These are phyloP conservation scores for Balakata baccata DNA, from an alignment of 345 rosid species.

Conservation along the genomic window DNA sequence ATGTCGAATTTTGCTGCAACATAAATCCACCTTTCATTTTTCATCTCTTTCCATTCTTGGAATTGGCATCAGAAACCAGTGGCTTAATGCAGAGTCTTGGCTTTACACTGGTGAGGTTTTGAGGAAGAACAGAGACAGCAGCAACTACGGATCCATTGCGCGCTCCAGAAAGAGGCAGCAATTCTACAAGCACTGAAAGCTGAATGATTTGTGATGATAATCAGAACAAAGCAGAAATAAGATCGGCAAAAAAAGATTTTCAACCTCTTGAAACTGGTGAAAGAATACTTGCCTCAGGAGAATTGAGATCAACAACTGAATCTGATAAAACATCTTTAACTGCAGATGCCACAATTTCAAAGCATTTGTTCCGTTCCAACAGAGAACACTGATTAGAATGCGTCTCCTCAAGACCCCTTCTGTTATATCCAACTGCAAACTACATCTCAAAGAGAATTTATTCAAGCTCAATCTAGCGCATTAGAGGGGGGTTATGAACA, in stretches of 20 bases:
- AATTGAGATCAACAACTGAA: constrained; percentile 76
- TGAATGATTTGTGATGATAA: constrained; percentile 32
- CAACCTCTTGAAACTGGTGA: background rate
- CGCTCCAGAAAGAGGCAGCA: constrained; percentile 76
- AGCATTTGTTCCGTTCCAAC: constrained; percentile 77
- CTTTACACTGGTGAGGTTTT: constrained; percentile 63
- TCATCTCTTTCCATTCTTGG: constrained; percentile 26
- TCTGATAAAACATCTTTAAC: constrained; percentile 74
- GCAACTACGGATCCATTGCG: constrained; percentile 55
- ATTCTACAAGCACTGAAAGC: constrained; percentile 75
- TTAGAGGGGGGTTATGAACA: background rate
- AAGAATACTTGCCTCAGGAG: constrained; percentile 59
- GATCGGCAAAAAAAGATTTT: background rate
- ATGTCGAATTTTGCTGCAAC: background rate
- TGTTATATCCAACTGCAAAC: constrained; percentile 91
- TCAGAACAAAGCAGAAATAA: constrained; percentile 3
- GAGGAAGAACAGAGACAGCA: constrained; percentile 77
- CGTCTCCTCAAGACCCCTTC: constrained; percentile 77
- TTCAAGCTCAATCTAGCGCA: background rate
- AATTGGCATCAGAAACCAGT: constrained; percentile 45
- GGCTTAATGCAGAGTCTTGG: constrained; percentile 79
- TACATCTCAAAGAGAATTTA: constrained; percentile 13
- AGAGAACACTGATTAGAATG: constrained; percentile 43
- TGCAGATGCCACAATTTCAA: constrained; percentile 69
- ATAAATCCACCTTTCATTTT: background rate